These are phyloP conservation scores for Bidens hawaiensis DNA, from an alignment of 140 eudicot species.

Conservation along the genomic window DNA sequence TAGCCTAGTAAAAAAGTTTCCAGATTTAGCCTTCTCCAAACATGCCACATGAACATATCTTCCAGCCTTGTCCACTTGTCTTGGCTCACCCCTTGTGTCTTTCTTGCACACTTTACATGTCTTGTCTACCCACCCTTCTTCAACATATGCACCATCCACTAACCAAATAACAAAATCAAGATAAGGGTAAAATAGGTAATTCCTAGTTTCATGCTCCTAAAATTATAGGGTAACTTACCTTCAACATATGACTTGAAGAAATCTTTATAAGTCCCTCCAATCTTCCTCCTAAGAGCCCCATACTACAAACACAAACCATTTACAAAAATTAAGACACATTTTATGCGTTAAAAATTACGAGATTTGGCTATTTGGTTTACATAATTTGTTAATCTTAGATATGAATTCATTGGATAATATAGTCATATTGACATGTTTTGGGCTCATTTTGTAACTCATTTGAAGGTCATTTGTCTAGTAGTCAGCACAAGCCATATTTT, in stretches of 20 bases:
- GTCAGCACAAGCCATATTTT: too few relatives aligned
- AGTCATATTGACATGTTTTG: neutral
- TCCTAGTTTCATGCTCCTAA: neutral
- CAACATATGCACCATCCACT: slow-evolving; percentile 94
- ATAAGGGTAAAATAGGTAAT: neutral
- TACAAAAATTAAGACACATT: too few relatives aligned
- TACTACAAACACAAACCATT: slow-evolving; percentile 43
- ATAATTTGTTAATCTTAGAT: neutral
- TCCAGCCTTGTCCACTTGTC: slow-evolving; percentile 82
- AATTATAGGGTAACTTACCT: slow-evolving; percentile 40
- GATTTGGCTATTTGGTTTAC: neutral
- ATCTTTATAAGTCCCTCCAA: slow-evolving; percentile 97
- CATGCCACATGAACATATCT: slow-evolving; percentile 91
- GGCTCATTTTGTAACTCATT: neutral
- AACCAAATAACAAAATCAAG: slow-evolving; percentile 2
- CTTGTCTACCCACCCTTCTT: slow-evolving; percentile 99
- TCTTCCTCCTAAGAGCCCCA: slow-evolving; percentile 98
- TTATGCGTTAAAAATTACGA: neutral
- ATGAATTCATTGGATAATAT: neutral
- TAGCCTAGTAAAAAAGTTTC: slow-evolving; percentile 83
- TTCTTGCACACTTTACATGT: slow-evolving; percentile 96
- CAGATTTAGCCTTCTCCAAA: slow-evolving; percentile 53
- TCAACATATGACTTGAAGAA: slow-evolving; percentile 97
- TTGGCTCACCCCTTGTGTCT: slow-evolving; percentile 78
- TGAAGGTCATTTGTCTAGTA: too few relatives aligned